Base-by-base conservation (phyloP, 495 filamentous ascomycete genomes). In the Pyrenopolyporus hunteri region DNA sequence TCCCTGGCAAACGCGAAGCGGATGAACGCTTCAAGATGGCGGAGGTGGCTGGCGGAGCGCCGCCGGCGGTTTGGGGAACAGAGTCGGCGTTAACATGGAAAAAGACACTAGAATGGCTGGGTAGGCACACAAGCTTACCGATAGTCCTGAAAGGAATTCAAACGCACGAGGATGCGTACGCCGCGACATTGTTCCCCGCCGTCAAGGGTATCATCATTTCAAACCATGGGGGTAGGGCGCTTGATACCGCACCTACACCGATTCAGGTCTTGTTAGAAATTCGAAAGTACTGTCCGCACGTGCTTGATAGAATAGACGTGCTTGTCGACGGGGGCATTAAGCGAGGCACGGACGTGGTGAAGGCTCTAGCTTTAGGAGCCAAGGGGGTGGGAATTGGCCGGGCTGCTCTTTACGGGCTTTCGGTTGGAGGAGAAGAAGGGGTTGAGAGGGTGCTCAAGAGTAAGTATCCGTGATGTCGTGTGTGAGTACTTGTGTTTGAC, bases 111-210 rank as follows among this genome's bases (percentile, higher is more conserved):
- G 76, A 81, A 0, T 92, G 87, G 84, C 39, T 92, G 52, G 75
- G 82, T 4, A 75, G 81, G 50, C 86, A 90, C 29, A 92, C 89
- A 0, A 66, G 77, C 37, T 70, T 90, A 1, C 89, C 90, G 0
- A 87, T 93, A 51, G 81, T 93, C 17, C 73, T 93, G 17, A 93
- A 93, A 72, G 90, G 90, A 7, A 59, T 93, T 2, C 90, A 93
- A 64, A 91, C 89, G 0, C 87, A 92, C 53, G 89, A 93, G 59
- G 90, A 93, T 71, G 89, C 89, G 1, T 87, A 87, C 52, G 89
- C 89, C 4, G 80, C 81, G 2, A 75, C 83, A 17, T 75, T 87
- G 53, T 72, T 82, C 1, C 87, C 88, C 0, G 84, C 85, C 44
- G 82, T 92, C 19, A 85, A 81, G 68, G 89, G 82, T 0, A 90